phyloP scores from a whole-genome alignment of 345 rosid genomes.

The Brassica juncea region DNA sequence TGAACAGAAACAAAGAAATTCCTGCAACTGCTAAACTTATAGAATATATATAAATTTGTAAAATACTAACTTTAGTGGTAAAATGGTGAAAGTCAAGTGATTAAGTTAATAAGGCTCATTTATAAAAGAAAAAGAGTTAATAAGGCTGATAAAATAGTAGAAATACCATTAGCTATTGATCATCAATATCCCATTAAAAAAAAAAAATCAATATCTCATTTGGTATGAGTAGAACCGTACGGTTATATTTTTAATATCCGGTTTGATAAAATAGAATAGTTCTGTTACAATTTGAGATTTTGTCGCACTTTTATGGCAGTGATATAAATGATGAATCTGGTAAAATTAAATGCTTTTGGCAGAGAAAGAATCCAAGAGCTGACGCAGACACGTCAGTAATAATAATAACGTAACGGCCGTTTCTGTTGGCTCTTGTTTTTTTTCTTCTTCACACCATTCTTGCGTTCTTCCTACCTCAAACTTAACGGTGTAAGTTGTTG shows the following conservation, averaged over 20 bases:
- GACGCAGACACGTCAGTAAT: conserved; percentile 30
- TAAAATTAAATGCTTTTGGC: conserved; percentile 28
- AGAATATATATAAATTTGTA: neutral
- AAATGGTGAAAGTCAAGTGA: neutral
- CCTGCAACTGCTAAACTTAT: neutral
- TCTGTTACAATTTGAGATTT: conserved; percentile 3
- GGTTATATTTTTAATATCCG: neutral
- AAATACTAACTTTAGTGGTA: neutral
- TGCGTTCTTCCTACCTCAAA: conserved; percentile 32
- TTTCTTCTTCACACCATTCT: conserved; percentile 11
- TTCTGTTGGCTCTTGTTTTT: conserved; percentile 32
- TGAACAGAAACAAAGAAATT: neutral
- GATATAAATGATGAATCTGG: conserved; percentile 38
- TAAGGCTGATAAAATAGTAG: neutral
- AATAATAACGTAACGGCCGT: conserved; percentile 41
- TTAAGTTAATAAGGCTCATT: neutral
- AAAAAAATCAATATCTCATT: neutral
- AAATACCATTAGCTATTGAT: neutral
- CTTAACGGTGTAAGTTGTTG: conserved; percentile 40
- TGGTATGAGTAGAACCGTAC: conserved; percentile 15
- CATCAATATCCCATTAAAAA: neutral
- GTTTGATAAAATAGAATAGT: conserved; percentile 23
- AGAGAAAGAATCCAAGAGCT: conserved; percentile 36
- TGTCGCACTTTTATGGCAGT: conserved; percentile 14
- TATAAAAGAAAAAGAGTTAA: neutral